Base-by-base conservation (phyloP, 257 asterid genomes). In the Ehretia macrophylla region DNA sequence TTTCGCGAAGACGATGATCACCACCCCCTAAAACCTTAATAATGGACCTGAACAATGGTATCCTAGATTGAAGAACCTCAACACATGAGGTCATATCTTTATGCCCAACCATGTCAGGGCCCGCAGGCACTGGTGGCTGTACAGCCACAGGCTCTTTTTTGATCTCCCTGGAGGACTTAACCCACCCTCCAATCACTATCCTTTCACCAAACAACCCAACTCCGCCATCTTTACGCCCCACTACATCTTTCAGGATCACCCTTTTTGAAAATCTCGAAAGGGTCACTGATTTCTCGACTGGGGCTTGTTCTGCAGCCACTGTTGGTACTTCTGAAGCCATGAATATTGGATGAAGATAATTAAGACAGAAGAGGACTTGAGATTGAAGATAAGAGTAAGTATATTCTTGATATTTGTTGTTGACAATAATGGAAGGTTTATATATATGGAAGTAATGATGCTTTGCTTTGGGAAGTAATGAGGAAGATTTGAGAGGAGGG, bases 121-220 rank as follows among this genome's bases (percentile, higher is more conserved):
- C 58, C 0, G 35, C 66, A 0, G 59, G 27, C 13, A 21, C 46
- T 0, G 68, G 59, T 9, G 51, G 60, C 21, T 62, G 62, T n/a
- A n/a, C n/a, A n/a, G n/a, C n/a, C 17, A 32, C 23, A 17, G 73
- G 70, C 32, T 80, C 87, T 69, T 77, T 83, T 42, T 74, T 68
- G 59, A 88, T 46, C 72, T 92, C 97, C 14, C 81, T 76, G 50
- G 98, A 82, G 32, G 90, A 76, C 58, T 82, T 88, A 10, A 92
- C 96, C 98, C 97, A 92, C 17, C 98, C 98, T 4, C 97, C 98
- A 8, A 92, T 72, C 51, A 86, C 77, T 8, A 82, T 77, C 20
- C 80, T 78, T 65, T 71, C 78, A 1, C 97, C 97, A 38, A 81
- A 63, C 53, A 84, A 67, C 47, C 81, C 81, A 14, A 59, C 46